These are phyloP conservation scores for Geosmithia putterillii DNA, from an alignment of 2,329 filamentous ascomycete genomes.

Conservation along the genomic window DNA sequence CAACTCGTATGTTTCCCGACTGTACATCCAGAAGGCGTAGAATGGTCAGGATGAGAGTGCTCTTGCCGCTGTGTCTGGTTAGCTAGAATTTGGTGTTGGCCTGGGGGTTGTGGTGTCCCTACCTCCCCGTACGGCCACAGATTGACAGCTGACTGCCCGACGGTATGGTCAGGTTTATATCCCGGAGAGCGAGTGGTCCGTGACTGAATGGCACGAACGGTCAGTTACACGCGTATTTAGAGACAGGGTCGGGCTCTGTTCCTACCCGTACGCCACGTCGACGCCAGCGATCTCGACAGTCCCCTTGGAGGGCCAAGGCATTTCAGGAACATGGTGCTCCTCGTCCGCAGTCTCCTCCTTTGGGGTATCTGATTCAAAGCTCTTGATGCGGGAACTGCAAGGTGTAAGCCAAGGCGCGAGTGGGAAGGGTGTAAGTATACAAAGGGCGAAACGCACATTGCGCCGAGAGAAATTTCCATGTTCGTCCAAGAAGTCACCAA, in stretches of 20 bases:
- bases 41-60: not conserved
- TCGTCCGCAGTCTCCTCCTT: not conserved
- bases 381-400: not conserved
- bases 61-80: not conserved
- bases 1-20: not conserved
- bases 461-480: not conserved
- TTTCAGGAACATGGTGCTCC: not conserved
- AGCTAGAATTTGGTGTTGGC: not conserved
- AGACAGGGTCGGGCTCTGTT: no score
- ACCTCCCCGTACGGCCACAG: not conserved
- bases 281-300: not conserved
- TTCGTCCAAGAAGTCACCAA: not conserved
- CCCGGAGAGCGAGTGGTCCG: not conserved
- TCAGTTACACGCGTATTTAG: no score
- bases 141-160: not conserved
- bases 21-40: not conserved
- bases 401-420: not conserved
- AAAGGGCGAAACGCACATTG: not conserved
- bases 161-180: not conserved
- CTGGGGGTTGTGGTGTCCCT: not conserved
- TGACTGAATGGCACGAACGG: no score
- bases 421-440: no score
- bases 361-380: not conserved
- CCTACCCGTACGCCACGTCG: not conserved
- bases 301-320: not conserved